Evolutionary conservation across 2,329 filamentous ascomycete genomes (phyloP).

Genomic region (Sporothrix phasma): DNA sequence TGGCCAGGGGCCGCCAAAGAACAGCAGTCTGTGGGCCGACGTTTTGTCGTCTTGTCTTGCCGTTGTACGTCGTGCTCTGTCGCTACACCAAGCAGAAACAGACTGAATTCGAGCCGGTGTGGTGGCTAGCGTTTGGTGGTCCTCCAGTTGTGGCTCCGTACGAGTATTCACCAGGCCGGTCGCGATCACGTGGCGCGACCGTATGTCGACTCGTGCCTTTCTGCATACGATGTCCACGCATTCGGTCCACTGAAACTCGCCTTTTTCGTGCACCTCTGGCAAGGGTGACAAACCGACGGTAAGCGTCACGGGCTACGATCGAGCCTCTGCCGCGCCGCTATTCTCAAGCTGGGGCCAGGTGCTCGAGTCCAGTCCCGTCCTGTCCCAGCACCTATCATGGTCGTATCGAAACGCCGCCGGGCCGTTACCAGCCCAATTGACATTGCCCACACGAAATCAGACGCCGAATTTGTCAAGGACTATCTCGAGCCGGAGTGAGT

Average conservation of each 20-base stretch:
- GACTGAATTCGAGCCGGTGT: neutral
- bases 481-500: conserved; percentile 40
- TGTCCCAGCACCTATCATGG: conserved; percentile 8
- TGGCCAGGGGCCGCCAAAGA: neutral
- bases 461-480: conserved; percentile 39
- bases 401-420: conserved; percentile 13
- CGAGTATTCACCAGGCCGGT: too few relatives aligned
- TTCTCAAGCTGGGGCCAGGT: too few relatives aligned
- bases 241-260: too few relatives aligned
- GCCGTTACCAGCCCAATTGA: conserved; percentile 33
- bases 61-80: neutral
- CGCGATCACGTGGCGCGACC: too few relatives aligned
- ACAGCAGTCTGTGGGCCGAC: too few relatives aligned
- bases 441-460: conserved; percentile 36
- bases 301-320: too few relatives aligned
- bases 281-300: neutral
- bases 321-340: too few relatives aligned
- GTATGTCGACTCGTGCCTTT: too few relatives aligned
- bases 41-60: neutral
- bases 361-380: neutral
- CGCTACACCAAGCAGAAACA: neutral
- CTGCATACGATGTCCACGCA: too few relatives aligned
- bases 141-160: neutral
- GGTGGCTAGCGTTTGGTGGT: conserved; percentile 3
- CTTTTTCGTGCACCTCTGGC: too few relatives aligned